A percentile compares a stretch with the other conserved stretches of the same genome.
phyloP scores from a whole-genome alignment of 2,329 filamentous ascomycete genomes.

The Cryphonectria nitschkei region DNA sequence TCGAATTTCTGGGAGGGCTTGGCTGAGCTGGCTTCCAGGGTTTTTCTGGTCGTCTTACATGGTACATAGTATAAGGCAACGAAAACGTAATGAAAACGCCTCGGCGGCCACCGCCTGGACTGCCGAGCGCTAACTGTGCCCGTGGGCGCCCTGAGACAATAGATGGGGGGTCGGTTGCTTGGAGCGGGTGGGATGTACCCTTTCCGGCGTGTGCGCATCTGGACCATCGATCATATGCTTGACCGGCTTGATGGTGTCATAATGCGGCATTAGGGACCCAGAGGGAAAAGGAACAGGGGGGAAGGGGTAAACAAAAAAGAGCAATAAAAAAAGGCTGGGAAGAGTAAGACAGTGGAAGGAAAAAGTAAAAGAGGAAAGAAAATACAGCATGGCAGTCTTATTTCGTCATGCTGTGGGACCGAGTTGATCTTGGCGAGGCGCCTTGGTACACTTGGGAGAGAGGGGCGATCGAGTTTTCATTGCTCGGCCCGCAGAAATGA shows the following conservation, averaged over 20 bases:
- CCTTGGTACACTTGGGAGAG: background rate
- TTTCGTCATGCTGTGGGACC: constrained; percentile 4
- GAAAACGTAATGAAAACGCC: constrained; percentile 34
- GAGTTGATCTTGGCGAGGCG: background rate
- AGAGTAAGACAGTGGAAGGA: background rate
- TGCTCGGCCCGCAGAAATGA: background rate
- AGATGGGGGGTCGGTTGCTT: background rate
- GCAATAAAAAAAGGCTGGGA: background rate
- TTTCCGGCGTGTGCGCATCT: background rate
- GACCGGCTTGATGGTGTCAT: background rate
- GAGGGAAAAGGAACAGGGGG: too few relatives aligned
- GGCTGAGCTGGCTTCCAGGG: background rate
- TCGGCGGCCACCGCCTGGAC: background rate
- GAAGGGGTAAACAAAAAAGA: background rate
- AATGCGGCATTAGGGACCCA: background rate
- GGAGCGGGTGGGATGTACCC: constrained; percentile 2
- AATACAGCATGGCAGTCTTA: background rate
- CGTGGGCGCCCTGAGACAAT: background rate
- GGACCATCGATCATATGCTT: background rate
- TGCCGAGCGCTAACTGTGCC: background rate
- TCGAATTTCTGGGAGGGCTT: constrained; percentile 11
- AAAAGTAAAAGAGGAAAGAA: background rate
- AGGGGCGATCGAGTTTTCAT: background rate
- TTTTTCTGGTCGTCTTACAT: constrained; percentile 9
- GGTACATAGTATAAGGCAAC: constrained; percentile 27